Conservation (phyloP, 257 asterid genomes). For the Solanum virginianum region DNA sequence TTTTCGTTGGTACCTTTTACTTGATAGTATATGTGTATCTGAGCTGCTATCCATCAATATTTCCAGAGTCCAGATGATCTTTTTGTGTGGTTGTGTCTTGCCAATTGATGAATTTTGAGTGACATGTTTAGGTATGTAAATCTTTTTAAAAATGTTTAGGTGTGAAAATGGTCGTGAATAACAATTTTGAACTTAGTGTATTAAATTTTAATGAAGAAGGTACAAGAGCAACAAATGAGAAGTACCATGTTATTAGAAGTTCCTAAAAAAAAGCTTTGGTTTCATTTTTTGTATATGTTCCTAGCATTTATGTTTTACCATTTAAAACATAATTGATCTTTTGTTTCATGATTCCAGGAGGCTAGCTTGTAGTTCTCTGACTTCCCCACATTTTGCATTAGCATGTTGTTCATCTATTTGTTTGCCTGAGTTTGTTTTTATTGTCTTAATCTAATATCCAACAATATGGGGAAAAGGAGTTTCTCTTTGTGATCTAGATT, state of each 20-base stretch:
- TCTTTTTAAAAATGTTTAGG: background rate
- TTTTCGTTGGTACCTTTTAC: background rate
- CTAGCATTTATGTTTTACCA: background rate
- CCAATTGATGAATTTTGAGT: background rate
- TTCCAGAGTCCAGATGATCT: background rate
- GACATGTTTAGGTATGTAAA: background rate
- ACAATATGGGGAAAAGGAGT: background rate
- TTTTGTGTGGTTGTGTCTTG: background rate
- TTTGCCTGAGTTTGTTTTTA: background rate
- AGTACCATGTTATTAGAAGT: background rate
- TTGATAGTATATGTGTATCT: background rate
- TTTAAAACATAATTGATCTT: background rate
- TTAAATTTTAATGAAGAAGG: background rate
- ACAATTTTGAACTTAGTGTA: background rate
- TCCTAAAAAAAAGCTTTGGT: background rate
- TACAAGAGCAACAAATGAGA: background rate
- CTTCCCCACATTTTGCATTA: background rate
- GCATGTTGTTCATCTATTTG: background rate
- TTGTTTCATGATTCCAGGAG: background rate
- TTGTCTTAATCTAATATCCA: background rate
- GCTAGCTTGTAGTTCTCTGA: background rate
- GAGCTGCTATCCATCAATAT: background rate
- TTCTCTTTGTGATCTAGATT: background rate
- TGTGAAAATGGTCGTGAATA: background rate
- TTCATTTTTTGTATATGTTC: background rate